Evolutionary conservation across 768 basidiomycete genomes (phyloP).

Genomic region (Leccinum imitatum): DNA sequence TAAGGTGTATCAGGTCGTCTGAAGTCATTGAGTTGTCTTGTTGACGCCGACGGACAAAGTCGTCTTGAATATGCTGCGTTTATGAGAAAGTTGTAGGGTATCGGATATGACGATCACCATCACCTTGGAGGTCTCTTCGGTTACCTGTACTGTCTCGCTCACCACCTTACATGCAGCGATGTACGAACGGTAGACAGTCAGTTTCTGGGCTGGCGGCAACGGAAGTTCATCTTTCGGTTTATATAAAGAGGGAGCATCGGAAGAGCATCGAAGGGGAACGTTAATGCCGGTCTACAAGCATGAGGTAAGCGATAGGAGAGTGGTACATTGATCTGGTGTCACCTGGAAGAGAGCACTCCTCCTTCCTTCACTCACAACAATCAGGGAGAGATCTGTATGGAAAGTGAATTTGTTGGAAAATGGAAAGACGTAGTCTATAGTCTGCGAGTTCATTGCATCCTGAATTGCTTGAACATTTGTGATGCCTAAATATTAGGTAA

Average conservation of each 20-base stretch:
- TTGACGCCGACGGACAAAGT: conserved; percentile 57
- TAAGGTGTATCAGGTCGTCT: conserved; percentile 65
- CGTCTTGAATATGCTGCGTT: conserved; percentile 68
- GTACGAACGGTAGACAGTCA: conserved; percentile 57
- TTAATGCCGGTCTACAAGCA: conserved; percentile 53
- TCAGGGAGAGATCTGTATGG: conserved; percentile 66
- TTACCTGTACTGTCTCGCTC: conserved; percentile 51
- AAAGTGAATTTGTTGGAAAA: conserved; percentile 68
- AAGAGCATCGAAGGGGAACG: conserved; percentile 45
- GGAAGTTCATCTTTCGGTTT: conserved; percentile 43
- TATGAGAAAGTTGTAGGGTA: neutral
- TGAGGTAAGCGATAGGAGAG: neutral
- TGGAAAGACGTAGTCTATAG: conserved; percentile 72
- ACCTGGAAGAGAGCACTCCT: conserved; percentile 78
- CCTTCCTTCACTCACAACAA: conserved; percentile 61
- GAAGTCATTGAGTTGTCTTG: conserved; percentile 40
- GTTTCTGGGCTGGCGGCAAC: conserved; percentile 45
- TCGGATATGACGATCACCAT: conserved; percentile 2
- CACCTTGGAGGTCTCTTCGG: conserved; percentile 61
- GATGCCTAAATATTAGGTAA: conserved; percentile 43
- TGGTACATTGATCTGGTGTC: neutral
- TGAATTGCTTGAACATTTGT: conserved; percentile 64
- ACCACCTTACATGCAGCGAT: conserved; percentile 54
- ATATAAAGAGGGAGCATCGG: conserved; percentile 43
- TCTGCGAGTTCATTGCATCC: conserved; percentile 62